phyloP scores from a whole-genome alignment of 768 basidiomycete species.

The Termitomyces sp. region DNA sequence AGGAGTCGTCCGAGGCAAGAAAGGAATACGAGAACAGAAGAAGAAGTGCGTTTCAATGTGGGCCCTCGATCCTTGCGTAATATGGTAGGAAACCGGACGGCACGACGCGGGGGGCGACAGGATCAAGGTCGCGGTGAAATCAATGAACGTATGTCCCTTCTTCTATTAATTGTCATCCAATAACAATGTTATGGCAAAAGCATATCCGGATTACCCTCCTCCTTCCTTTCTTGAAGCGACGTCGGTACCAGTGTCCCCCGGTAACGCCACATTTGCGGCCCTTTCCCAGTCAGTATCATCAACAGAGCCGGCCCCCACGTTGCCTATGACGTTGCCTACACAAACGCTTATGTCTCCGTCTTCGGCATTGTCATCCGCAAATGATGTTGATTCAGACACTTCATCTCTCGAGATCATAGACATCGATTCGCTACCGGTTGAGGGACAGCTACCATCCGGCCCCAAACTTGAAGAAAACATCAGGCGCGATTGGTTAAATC shows the following conservation, averaged over 20 bases:
- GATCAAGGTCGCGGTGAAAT: slow-evolving; percentile 20
- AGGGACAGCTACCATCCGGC: slow-evolving; percentile 33
- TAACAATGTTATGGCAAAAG: slow-evolving; percentile 19
- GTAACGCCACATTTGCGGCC: slow-evolving; percentile 32
- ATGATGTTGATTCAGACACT: slow-evolving; percentile 9
- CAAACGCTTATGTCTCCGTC: not conserved
- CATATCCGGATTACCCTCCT: slow-evolving; percentile 62
- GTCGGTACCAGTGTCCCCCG: slow-evolving; percentile 34
- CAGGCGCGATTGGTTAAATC: slow-evolving; percentile 25
- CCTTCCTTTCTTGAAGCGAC: slow-evolving; percentile 73
- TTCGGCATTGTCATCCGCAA: not conserved
- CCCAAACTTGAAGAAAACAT: slow-evolving; percentile 34
- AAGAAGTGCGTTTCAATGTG: slow-evolving; percentile 39
- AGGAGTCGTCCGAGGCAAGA: slow-evolving; percentile 29
- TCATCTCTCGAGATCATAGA: slow-evolving; percentile 50
- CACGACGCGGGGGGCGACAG: slow-evolving; percentile 22
- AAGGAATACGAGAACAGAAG: slow-evolving; percentile 39
- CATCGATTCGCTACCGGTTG: slow-evolving; percentile 30
- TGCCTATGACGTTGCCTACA: slow-evolving; percentile 5
- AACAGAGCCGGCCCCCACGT: not conserved
- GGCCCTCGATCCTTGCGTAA: slow-evolving; percentile 29
- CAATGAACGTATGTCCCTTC: slow-evolving; percentile 19
- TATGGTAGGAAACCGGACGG: slow-evolving; percentile 19
- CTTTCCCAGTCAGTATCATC: slow-evolving; percentile 12
- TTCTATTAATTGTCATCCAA: not conserved